Evolutionary conservation across 2,329 filamentous ascomycete genomes (phyloP).

Genomic region (Colletotrichum limetticola): DNA sequence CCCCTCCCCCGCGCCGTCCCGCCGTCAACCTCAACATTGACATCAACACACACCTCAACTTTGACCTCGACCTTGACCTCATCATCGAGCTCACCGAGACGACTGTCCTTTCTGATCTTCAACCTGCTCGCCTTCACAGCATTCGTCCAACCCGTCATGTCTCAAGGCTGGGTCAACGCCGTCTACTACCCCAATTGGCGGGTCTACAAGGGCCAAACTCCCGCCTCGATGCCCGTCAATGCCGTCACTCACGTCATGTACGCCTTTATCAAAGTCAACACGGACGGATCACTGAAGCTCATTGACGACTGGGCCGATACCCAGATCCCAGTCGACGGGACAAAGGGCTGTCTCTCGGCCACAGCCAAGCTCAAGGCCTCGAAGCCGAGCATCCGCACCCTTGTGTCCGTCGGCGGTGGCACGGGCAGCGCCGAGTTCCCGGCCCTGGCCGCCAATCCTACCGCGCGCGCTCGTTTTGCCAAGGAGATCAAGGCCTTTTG

Average conservation of each 20-base stretch:
- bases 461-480: constrained; percentile 64
- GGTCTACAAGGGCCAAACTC: constrained; percentile 69
- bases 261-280: constrained; percentile 61
- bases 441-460: constrained; percentile 59
- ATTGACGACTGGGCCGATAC: constrained; percentile 74
- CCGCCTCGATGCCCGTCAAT: constrained; percentile 64
- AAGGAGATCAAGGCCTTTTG: constrained; percentile 64
- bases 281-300: constrained; percentile 38
- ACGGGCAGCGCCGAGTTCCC: constrained; percentile 71
- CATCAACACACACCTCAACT: background rate
- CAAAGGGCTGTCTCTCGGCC: constrained; percentile 68
- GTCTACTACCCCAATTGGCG: constrained; percentile 76
- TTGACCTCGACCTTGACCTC: background rate
- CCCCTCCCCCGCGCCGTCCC: constrained; percentile 15
- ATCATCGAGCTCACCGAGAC: background rate
- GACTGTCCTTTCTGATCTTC: background rate
- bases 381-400: constrained; percentile 65
- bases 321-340: constrained; percentile 68
- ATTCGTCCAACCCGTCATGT: constrained; percentile 25
- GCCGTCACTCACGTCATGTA: constrained; percentile 73
- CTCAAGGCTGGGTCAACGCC: constrained; percentile 44
- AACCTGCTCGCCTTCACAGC: background rate
- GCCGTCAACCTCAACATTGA: background rate
- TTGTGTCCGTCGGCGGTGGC: constrained; percentile 75
- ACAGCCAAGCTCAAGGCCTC: constrained; percentile 67